Evolutionary conservation across 139 green algal species (phyloP), one percentile per base, ranked within the genome.

Genomic region (Tetradesmus lagerheimii): DNA sequence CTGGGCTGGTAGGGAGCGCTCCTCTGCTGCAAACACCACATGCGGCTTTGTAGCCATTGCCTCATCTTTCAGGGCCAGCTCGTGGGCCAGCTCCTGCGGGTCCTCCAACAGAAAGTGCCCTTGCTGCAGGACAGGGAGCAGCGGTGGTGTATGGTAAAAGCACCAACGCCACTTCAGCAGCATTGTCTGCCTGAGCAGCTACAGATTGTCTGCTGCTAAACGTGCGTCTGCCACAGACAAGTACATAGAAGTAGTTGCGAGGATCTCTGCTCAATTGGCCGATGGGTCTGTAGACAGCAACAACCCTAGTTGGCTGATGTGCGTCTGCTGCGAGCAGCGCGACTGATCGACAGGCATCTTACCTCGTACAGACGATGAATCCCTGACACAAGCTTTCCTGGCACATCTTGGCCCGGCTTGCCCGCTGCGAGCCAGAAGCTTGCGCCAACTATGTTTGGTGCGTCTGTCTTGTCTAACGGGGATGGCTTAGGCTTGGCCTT

Each of bases 391-490:
- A 90, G 85, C 74, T 83, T 90, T 14, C 85, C 85, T 37, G 85
- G 67, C n/a, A 83, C 71, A 75, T 90, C 85, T 25, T 90, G 85
- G 6, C 85, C 85, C 9, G 85, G 85, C 37, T 84, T 83, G n/a
- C 85, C 85, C n/a, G 43, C 43, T 53, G 85, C 67, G 8, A 90
- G 85, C 85, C 85, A 90, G 43, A 84, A 89, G 62, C 81, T 89
- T 39, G 83, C 83, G 41, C 83, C 83, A 39, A 89, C 83, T 2
- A 74, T 89, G 64, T 66, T 89, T 20, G 83, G 83, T 35, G 83
- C 53, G 11, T 89, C 83, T 34, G 83, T 89, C 64, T 78, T 39
- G 66, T 89, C 83, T 11, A 89, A 23, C 12, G 83, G 83, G 1
- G 83, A 89, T 29, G 83, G 83, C 83, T 82, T 89, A 2, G 83